Conservation (phyloP, 192 early-diverging fungal species). For the Irineochytrium annulatum region DNA sequence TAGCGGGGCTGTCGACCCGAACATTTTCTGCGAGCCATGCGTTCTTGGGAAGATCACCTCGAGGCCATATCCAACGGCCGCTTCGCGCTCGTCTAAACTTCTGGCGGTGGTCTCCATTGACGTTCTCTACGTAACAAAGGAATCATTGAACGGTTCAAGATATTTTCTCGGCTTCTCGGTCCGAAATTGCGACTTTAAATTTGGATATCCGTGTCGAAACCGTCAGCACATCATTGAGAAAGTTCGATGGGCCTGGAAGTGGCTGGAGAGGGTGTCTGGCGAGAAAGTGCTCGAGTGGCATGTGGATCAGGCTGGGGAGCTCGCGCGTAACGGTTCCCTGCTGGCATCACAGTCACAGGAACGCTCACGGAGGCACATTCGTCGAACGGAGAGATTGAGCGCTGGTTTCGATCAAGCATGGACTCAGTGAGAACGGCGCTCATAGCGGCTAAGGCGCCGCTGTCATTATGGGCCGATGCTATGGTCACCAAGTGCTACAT, state of each 20-base stretch:
- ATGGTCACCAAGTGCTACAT: neutral
- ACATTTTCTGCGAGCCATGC: neutral
- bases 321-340: neutral
- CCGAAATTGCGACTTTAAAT: neutral
- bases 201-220: neutral
- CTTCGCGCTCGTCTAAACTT: neutral
- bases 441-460: neutral
- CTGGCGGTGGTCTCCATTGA: neutral
- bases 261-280: neutral
- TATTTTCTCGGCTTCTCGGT: constrained; percentile 1
- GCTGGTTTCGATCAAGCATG: constrained; percentile 11
- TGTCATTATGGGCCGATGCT: neutral
- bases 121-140: neutral
- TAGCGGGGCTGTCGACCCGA: too few species aligned
- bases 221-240: neutral
- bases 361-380: constrained; percentile 9
- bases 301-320: too few species aligned
- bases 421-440: neutral
- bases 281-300: too few species aligned
- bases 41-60: neutral
- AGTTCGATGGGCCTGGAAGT: neutral
- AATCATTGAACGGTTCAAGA: neutral
- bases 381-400: constrained; percentile 9
- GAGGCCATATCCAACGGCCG: neutral
- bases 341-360: neutral